A percentile compares a stretch with the other conserved stretches of the same genome.
phyloP scores from a whole-genome alignment of 129 eudicot genomes.

The Artemisia annua region DNA sequence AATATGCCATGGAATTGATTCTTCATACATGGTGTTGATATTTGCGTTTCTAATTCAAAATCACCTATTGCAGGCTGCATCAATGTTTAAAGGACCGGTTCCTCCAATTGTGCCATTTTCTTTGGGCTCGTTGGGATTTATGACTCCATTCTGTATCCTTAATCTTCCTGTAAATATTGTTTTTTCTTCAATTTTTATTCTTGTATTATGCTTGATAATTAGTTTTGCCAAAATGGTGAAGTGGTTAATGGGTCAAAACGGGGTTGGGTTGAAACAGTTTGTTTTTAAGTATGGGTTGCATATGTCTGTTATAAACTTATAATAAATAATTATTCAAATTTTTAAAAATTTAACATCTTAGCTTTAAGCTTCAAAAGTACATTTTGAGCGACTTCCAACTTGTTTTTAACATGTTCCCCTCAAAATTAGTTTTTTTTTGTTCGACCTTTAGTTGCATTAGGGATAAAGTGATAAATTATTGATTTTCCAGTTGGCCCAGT shows the following conservation, averaged over 20 bases:
- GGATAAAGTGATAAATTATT: no score
- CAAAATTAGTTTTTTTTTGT: neutral
- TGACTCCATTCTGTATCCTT: slow-evolving; percentile 98
- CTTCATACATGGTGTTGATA: neutral
- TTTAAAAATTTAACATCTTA: no score
- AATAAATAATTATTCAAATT: no score
- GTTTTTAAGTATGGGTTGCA: neutral
- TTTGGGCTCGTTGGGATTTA: slow-evolving; percentile 92
- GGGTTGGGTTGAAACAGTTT: neutral
- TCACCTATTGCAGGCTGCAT: slow-evolving; percentile 77
- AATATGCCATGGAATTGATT: slow-evolving; percentile 11
- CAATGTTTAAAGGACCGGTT: slow-evolving; percentile 97
- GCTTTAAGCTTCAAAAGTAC: neutral
- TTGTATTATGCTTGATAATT: slow-evolving; percentile 1
- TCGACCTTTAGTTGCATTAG: neutral
- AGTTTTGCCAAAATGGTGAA: neutral
- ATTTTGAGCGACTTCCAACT: neutral
- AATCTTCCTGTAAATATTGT: slow-evolving; percentile 2
- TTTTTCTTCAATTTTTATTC: neutral
- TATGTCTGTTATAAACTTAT: neutral
- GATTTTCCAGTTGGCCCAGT: no score
- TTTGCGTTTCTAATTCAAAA: neutral
- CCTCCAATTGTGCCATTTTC: slow-evolving; percentile 98
- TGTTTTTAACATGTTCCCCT: neutral
- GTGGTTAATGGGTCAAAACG: slow-evolving; percentile 9